phyloP scores from a whole-genome alignment of 192 early-diverging fungal species.

The Coemansia javaensis region DNA sequence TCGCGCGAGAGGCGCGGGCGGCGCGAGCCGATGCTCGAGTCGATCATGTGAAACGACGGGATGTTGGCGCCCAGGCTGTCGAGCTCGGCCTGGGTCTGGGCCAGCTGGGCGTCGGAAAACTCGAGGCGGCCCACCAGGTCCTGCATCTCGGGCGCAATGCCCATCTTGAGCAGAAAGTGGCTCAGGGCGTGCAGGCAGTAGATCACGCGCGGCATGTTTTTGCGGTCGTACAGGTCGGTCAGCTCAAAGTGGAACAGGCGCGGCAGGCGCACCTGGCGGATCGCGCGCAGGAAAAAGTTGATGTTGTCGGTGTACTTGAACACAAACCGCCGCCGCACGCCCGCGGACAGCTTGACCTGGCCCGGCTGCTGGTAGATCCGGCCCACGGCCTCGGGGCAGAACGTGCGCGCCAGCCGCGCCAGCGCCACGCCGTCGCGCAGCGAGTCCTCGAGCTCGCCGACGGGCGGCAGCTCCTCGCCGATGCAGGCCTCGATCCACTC shows the following conservation, averaged over 20 bases:
- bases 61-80: conserved; percentile 75
- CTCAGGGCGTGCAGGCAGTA: conserved; percentile 96
- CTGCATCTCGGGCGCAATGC: conserved; percentile 82
- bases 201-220: conserved; percentile 98
- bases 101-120: conserved; percentile 71
- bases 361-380: conserved; percentile 66
- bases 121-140: conserved; percentile 88
- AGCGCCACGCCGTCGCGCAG: conserved; percentile 89
- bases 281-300: conserved; percentile 84
- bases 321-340: conserved; percentile 63
- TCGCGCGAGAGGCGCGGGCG: conserved; percentile 40
- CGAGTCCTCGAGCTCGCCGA: conserved; percentile 79
- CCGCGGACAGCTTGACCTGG: conserved; percentile 13
- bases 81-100: conserved; percentile 72
- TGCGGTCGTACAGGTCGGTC: conserved; percentile 97
- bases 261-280: conserved; percentile 75
- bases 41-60: conserved; percentile 86
- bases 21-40: conserved; percentile 47
- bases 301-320: conserved; percentile 98
- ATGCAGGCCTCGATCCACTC: conserved; percentile 99
- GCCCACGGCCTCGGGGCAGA: conserved; percentile 77
- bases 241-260: conserved; percentile 96
- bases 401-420: conserved; percentile 81
- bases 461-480: conserved; percentile 70
- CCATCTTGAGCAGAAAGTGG: conserved; percentile 82